Base-by-base conservation (phyloP, 148 eudicot genomes). In the Linanthus parryae region DNA sequence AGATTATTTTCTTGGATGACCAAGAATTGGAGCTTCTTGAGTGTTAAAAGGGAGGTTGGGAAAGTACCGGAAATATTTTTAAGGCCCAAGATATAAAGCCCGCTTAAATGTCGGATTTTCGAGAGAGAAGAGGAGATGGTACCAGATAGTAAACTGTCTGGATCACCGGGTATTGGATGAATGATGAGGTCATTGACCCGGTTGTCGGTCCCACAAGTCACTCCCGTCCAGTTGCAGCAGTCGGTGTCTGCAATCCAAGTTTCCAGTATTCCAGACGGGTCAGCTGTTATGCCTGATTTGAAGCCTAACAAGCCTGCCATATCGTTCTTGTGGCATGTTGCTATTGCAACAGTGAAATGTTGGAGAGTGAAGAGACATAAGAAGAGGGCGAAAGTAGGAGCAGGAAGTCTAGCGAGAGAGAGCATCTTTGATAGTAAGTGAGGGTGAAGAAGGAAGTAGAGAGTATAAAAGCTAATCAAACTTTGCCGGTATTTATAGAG, bases 61-160 rank as follows among this genome's bases (percentile, higher is more conserved):
- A n/a, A n/a, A n/a, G n/a, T 38, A 43, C 81, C 85, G 14, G 75
- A 26, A 20, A 80, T 5, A 6, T 54, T 54, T n/a, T 46, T 33
- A 20, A 63, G 73, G 26, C 66, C 11, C 1, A 3, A 3, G 14
- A 80, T 47, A 46, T 59, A 69, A 10, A 80, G 27, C 0, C 71
- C 64, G 3, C 0, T 18, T 10, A 80, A 44, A 25, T 33, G 44
- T 0, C 16, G 18, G 54, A 80, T 54, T 57, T 76, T 75, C 1
- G 73, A 57, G 15, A 80, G 65, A 1, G 64, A 56, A 0, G 78
- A 66, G 0, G 85, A 80, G 61, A 72, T 69, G 6, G 76, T 63
- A 31, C 81, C 85, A 6, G 73, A 39, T 29, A 80, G 35, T 31
- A 15, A 62, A 23, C 43, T 3, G 21, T 63, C 69, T 13, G 69